Conservation (phyloP, 2,329 filamentous ascomycete species). For the Paradendryphiella salina region DNA sequence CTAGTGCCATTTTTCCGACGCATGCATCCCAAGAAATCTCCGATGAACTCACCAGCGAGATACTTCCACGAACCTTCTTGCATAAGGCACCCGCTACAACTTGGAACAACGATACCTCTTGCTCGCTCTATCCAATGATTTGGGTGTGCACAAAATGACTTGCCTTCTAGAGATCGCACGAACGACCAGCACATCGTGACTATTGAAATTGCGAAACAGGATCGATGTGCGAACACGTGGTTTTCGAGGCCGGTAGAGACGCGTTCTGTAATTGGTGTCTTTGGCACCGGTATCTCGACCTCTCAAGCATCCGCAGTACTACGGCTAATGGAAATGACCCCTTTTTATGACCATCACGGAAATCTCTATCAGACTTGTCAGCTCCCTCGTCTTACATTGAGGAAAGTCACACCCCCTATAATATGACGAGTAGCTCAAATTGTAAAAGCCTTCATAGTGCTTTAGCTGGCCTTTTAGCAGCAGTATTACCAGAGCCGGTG, state of each 20-base stretch:
- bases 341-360: too few species aligned
- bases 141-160: not conserved
- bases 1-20: not conserved
- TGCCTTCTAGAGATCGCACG: not conserved
- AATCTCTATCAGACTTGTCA: too few species aligned
- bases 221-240: not conserved
- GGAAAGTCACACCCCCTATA: too few species aligned
- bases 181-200: not conserved
- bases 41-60: not conserved
- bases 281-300: not conserved
- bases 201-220: not conserved
- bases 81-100: not conserved
- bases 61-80: not conserved
- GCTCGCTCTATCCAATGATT: not conserved
- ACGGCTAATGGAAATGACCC: too few species aligned
- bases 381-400: too few species aligned
- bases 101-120: not conserved
- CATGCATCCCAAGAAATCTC: slow-evolving; percentile 2
- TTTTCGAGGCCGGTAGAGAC: not conserved
- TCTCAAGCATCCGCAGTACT: too few species aligned
- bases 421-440: too few species aligned
- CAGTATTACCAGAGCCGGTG: too few species aligned
- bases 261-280: not conserved
- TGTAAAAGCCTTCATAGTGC: too few species aligned
- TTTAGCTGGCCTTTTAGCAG: too few species aligned